phyloP scores from a whole-genome alignment of 768 basidiomycete species.

The Lactifluus echinatus region DNA sequence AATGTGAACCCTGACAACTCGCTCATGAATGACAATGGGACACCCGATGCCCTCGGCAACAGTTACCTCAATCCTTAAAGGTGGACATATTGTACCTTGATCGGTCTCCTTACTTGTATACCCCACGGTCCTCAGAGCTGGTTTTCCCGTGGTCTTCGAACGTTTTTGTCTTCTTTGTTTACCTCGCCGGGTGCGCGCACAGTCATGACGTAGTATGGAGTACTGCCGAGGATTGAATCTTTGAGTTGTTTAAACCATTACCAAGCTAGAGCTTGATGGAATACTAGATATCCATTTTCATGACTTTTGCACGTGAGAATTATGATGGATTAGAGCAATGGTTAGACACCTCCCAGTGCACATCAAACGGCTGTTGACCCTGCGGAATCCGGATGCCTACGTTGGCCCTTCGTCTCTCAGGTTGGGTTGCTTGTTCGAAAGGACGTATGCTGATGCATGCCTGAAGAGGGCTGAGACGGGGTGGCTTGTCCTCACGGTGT shows the following conservation, averaged over 20 bases:
- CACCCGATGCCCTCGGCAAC: constrained; percentile 45
- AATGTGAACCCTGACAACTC: constrained; percentile 48
- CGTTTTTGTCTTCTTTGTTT: neutral
- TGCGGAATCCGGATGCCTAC: constrained; percentile 54
- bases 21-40: constrained; percentile 38
- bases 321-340: constrained; percentile 21
- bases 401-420: constrained; percentile 46
- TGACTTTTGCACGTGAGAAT: neutral
- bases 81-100: neutral
- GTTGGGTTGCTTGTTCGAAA: constrained; percentile 47
- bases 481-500: constrained; percentile 74
- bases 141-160: neutral
- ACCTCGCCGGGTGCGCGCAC: neutral
- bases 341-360: constrained; percentile 47
- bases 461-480: constrained; percentile 59
- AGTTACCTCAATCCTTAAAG: constrained; percentile 34
- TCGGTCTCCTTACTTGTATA: neutral
- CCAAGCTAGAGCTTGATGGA: neutral
- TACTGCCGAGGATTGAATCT: neutral
- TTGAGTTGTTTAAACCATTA: neutral
- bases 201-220: constrained; percentile 6
- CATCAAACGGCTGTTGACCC: constrained; percentile 64
- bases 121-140: neutral
- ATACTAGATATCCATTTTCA: neutral
- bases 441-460: constrained; percentile 59